Evolutionary conservation across 2,329 filamentous ascomycete genomes (phyloP), one percentile per base, ranked within the genome.

Genomic region (Cryphonectria nitschkei): DNA sequence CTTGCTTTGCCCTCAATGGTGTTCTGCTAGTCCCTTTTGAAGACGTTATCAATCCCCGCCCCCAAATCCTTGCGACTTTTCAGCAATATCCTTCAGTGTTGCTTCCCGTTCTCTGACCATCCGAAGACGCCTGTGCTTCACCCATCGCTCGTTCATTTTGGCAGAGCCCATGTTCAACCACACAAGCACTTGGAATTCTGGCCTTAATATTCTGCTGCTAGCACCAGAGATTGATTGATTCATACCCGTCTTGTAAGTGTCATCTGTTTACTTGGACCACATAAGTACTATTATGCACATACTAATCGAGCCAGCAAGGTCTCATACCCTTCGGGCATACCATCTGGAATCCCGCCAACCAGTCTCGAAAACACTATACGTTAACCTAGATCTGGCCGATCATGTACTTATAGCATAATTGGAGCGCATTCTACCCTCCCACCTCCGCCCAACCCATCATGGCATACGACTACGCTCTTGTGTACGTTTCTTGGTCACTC

Each of bases 391-490:
- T 34, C 63, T 61, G 52, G 50, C 41, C 43, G 65, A 60, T 32
- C 4, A 72, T 72, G 71, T 56, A 60, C 26, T 43, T 39, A 58
- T 70, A 69, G 61, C 26, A 34, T 22, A 19, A 5, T 22, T 19
- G 22, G 16, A 52, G 13, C n/a, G 68, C 7, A 52, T n/a, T 50
- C 7, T n/a, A 39, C 9, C 37, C 7, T 39, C 37, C 7, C 22
- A 50, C 46, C 9, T 22, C 22, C 7, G 7, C 9, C 62, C 3
- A 22, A 14, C 34, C n/a, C 67, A 67, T 43, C 54, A 76, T 76
- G 75, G 75, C 74, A 56, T 76, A 73, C 72, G 75, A 75, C 56
- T 76, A 76, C 70, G 75, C 74, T 46, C 43, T 74, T 39, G 75
- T 75, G 75, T 76, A 73, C 60, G 70, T 72, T 19, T 29, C 39